Conservation (phyloP, 1,139 yeast genomes). For the Yarrowia galli region DNA sequence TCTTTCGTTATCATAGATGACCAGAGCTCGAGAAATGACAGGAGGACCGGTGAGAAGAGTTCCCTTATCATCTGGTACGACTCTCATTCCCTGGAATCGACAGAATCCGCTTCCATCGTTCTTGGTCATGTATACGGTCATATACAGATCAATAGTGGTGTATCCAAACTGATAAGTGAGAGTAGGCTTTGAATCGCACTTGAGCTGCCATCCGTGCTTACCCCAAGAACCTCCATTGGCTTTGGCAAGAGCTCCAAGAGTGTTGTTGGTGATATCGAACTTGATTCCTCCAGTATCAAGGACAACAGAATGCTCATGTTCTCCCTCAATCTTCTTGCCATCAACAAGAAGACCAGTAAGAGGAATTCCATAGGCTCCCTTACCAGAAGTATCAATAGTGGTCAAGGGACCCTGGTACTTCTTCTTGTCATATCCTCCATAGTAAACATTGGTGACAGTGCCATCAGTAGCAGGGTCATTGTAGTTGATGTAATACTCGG, state of each 20-base stretch:
- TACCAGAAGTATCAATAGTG: not conserved
- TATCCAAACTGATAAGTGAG: slow-evolving; percentile 1
- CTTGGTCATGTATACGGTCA: not conserved
- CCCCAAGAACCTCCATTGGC: not conserved
- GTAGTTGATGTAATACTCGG: not conserved
- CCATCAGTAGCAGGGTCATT: not conserved
- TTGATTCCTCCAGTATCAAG: not conserved
- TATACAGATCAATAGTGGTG: not conserved
- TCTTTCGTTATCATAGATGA: not conserved
- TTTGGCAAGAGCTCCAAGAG: not conserved
- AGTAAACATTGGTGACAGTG: not conserved
- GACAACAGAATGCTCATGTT: not conserved
- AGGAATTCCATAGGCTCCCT: not conserved
- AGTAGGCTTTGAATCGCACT: not conserved
- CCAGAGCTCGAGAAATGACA: not conserved
- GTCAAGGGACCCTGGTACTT: not conserved
- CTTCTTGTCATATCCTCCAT: not conserved
- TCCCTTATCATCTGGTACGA: not conserved
- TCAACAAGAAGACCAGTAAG: not conserved
- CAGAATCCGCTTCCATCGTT: not conserved
- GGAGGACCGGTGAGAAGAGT: not conserved
- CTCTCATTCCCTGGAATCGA: not conserved
- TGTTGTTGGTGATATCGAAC: not conserved
- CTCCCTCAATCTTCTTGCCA: not conserved
- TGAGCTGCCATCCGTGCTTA: not conserved